A percentile compares a stretch with the other conserved stretches of the same genome.
phyloP scores from a whole-genome alignment of 441 rosid genomes.

The Gossypium gossypioides region DNA sequence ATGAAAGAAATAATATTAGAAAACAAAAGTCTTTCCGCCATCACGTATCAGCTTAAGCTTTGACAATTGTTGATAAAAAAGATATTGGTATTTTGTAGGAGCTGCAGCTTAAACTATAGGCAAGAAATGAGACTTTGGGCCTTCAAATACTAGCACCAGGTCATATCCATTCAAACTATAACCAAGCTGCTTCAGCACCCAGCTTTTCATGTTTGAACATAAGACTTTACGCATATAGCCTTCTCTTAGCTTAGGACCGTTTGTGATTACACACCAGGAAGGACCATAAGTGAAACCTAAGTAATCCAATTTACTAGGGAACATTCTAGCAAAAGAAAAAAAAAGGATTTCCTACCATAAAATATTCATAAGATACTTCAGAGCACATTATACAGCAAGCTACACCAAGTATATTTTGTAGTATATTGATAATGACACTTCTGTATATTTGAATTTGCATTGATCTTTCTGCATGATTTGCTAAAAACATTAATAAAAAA shows the following conservation, averaged over 20 bases:
- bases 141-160: not conserved
- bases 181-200: not conserved
- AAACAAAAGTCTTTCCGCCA: not conserved
- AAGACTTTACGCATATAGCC: not conserved
- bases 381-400: not conserved
- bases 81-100: not conserved
- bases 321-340: not conserved
- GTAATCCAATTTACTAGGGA: not conserved
- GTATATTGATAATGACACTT: not conserved
- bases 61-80: not conserved
- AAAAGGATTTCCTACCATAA: not conserved
- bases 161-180: not conserved
- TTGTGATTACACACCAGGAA: not conserved
- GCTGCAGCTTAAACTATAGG: constrained; percentile 1
- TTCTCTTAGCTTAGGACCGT: not conserved
- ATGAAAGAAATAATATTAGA: not conserved
- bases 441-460: not conserved
- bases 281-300: constrained; percentile 5
- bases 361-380: not conserved
- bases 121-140: not conserved
- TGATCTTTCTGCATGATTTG: not conserved
- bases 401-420: not conserved
- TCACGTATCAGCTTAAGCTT: not conserved
- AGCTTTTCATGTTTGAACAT: not conserved
- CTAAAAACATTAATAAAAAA: not conserved